phyloP scores from a whole-genome alignment of 805 yeast genomes.

The Wickerhamiella shivajii region DNA sequence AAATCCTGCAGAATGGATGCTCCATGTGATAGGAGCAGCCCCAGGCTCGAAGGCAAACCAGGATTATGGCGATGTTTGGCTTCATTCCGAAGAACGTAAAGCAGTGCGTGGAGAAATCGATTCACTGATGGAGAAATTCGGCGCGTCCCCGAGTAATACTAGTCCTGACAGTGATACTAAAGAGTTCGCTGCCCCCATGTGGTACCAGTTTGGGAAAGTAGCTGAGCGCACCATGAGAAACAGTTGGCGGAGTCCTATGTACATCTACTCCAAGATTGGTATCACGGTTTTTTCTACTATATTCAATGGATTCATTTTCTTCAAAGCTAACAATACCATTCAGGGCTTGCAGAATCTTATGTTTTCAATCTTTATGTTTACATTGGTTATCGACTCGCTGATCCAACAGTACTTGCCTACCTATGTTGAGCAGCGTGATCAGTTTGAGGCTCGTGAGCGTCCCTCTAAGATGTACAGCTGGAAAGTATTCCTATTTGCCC shows the following conservation, averaged over 20 bases:
- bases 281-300: constrained; percentile 37
- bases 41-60: constrained; percentile 42
- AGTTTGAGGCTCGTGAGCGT: constrained; percentile 50
- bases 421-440: constrained; percentile 34
- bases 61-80: constrained; percentile 52
- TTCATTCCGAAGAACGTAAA: constrained; percentile 27
- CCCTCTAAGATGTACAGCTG: constrained; percentile 57
- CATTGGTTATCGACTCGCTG: constrained; percentile 45
- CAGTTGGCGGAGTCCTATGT: constrained; percentile 44
- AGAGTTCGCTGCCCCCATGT: constrained; percentile 32
- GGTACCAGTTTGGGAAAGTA: constrained; percentile 30
- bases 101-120: constrained; percentile 21
- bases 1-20: constrained; percentile 58
- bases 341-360: constrained; percentile 41
- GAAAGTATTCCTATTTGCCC: constrained; percentile 39
- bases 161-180: constrained; percentile 17
- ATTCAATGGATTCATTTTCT: constrained; percentile 55
- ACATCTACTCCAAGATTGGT: constrained; percentile 42
- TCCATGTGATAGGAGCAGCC: constrained; percentile 61
- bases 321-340: constrained; percentile 34
- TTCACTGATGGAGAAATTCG: constrained; percentile 15
- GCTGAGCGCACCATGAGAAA: constrained; percentile 28
- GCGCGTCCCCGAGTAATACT: constrained; percentile 3
- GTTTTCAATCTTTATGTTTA: constrained; percentile 40
- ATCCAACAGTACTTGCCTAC: constrained; percentile 35